Evolutionary conservation across 1,284 basidiomycete species (phyloP).

Genomic region (Kalmanozyma brasiliensis): DNA sequence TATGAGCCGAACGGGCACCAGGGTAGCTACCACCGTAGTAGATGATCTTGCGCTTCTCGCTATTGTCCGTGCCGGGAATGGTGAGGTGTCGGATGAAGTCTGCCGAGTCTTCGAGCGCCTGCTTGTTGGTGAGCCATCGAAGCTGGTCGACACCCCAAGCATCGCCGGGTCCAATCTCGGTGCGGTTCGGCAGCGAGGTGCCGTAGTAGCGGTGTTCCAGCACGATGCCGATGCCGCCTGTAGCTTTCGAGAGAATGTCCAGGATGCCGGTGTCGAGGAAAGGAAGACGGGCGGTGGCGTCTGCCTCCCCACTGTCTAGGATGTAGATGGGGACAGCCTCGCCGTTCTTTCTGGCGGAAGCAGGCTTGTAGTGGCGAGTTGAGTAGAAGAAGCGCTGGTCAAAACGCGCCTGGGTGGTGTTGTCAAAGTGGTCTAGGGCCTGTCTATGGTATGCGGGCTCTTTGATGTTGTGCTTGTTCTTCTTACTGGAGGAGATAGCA

Average conservation of each 20-base stretch:
- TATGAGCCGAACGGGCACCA: conserved; percentile 91
- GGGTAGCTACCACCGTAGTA: conserved; percentile 89
- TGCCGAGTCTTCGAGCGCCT: conserved; percentile 90
- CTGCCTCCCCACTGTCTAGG: conserved; percentile 68
- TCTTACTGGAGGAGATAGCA: not conserved
- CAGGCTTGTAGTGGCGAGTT: conserved; percentile 82
- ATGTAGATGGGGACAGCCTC: conserved; percentile 64
- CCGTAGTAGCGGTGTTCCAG: conserved; percentile 77
- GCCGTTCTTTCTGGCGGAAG: conserved; percentile 77
- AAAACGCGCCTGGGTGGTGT: conserved; percentile 69
- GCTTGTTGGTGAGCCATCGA: conserved; percentile 85
- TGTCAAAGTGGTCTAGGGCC: conserved; percentile 78
- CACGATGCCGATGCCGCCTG: conserved; percentile 83
- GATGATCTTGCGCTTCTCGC: conserved; percentile 76
- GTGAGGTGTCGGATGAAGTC: conserved; percentile 86
- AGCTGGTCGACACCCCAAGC: conserved; percentile 70
- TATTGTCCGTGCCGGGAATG: conserved; percentile 77
- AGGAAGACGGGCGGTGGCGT: conserved; percentile 54
- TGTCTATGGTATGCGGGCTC: conserved; percentile 74
- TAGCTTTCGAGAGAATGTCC: conserved; percentile 83
- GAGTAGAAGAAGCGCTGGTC: conserved; percentile 83
- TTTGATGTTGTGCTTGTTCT: conserved; percentile 33
- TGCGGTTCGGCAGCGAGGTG: conserved; percentile 79
- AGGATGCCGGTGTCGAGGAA: conserved; percentile 75
- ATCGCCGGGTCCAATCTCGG: conserved; percentile 75